Base-by-base conservation (phyloP, 768 basidiomycete genomes). In the Udeniomyces megalosporus region DNA sequence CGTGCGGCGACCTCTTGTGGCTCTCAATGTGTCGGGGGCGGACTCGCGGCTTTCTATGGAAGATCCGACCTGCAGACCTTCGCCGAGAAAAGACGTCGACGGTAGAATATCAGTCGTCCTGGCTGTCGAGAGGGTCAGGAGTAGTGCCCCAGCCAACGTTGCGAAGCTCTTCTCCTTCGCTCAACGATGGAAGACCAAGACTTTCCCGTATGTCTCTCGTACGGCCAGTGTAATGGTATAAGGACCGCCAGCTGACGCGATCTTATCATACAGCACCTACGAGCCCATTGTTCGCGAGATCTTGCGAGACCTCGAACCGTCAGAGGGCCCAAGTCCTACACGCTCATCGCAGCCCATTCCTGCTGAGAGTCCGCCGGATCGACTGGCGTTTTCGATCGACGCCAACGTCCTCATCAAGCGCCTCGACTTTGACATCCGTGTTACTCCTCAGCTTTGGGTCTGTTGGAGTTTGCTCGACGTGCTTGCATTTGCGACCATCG, bases 121-220 rank as follows among this genome's bases (percentile, higher is more conserved):
- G 32, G 54, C 53, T 2, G 53, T 68, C 11, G 46, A 65, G 2
- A 52, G 53, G 2, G 22, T 69, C 12, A 53, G 62, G 3, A 49
- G 65, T 42, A 61, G 78, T 59, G 81, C 90, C 26, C 88, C 88
- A 3, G 83, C 87, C 28, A 90, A 87, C 67, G 87, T 84, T 31
- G 77, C 90, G 32, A 81, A 84, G 17, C 76, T 88, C 4, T 86
- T 86, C 71, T 81, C 79, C 42, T 89, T 88, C 68, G 71, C 84
- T 28, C 84, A 88, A 68, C 84, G 88, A 68, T 91, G 89, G 89
- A 77, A 81, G 68, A 80, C 80, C 4, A 84, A 88, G 67, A 88
- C 84, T 68, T 76, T 89, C 32, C 83, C 88, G 20, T 83, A 79
- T 54, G 72, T 70, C 46, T 45, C 49, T n/a, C 20, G n/a, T n/a